Percentiles rank a stretch among this genome's conserved stretches.
Conservation (phyloP, 805 yeast species). For the Candida peoriensis region DNA sequence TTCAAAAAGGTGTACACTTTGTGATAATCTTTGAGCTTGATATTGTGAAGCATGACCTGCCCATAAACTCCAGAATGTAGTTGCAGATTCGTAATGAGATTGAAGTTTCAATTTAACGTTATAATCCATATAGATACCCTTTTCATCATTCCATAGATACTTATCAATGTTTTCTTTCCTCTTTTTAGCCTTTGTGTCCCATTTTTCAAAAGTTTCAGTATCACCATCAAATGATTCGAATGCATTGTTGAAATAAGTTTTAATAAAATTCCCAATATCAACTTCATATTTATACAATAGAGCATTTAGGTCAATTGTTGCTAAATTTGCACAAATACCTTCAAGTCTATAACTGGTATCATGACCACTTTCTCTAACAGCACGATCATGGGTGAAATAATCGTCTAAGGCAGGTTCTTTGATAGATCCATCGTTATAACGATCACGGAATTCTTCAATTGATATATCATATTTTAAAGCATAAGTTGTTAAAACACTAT, state of each 20-base stretch:
- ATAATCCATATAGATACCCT: conserved; percentile 80
- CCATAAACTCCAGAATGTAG: conserved; percentile 92
- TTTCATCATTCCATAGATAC: conserved; percentile 79
- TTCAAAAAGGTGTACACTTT: conserved; percentile 67
- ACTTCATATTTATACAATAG: conserved; percentile 83
- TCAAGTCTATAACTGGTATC: conserved; percentile 90
- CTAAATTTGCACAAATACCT: conserved; percentile 83
- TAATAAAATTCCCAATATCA: conserved; percentile 69
- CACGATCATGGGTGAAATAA: conserved; percentile 87
- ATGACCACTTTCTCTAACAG: conserved; percentile 94
- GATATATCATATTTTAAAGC: conserved; percentile 55
- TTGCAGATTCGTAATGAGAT: conserved; percentile 75
- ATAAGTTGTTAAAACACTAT: conserved; percentile 62
- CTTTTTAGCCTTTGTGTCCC: conserved; percentile 53
- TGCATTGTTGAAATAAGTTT: conserved; percentile 47
- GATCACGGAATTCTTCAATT: conserved; percentile 58
- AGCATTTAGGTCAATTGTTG: conserved; percentile 85
- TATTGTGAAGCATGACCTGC: conserved; percentile 59
- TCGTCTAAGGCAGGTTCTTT: conserved; percentile 80
- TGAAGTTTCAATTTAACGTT: conserved; percentile 53
- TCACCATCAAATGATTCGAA: conserved; percentile 35
- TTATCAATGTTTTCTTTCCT: conserved; percentile 56
- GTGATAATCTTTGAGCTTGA: conserved; percentile 64
- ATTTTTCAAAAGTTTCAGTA: conserved; percentile 43
- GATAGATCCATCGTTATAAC: conserved; percentile 63